These are phyloP conservation scores for Lichtheimia ornata DNA, from an alignment of 371 early-diverging fungal species.

Conservation along the genomic window DNA sequence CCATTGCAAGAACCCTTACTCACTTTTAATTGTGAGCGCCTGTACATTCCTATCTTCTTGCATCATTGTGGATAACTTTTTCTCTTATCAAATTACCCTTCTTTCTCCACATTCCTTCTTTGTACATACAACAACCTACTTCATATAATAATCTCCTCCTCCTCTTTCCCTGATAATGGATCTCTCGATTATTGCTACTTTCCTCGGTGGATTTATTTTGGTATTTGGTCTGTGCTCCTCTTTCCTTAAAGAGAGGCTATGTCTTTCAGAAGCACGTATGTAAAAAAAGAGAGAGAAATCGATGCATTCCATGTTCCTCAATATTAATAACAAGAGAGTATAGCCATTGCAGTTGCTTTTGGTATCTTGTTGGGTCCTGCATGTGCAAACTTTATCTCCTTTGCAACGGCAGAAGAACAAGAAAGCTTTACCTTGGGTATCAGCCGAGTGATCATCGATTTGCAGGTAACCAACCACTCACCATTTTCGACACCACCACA, in stretches of 20 bases:
- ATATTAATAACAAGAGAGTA: slow-evolving; percentile 3
- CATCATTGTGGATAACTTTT: no score
- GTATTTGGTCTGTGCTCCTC: slow-evolving; percentile 84
- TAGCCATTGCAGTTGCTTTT: slow-evolving; percentile 77
- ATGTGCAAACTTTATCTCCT: slow-evolving; percentile 47
- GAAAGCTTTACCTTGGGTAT: slow-evolving; percentile 62
- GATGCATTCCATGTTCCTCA: neutral
- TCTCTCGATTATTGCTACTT: slow-evolving; percentile 27
- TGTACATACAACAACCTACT: no score
- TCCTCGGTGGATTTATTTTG: slow-evolving; percentile 84
- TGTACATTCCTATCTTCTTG: no score
- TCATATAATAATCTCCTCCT: no score
- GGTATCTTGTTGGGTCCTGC: slow-evolving; percentile 87
- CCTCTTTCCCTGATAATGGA: neutral
- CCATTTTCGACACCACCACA: neutral
- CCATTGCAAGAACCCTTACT: no score
- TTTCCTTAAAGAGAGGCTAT: slow-evolving; percentile 86
- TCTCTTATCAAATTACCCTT: no score
- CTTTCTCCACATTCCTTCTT: no score
- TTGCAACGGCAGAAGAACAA: slow-evolving; percentile 41
- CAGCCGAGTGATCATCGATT: slow-evolving; percentile 74
- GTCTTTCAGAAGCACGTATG: slow-evolving; percentile 86
- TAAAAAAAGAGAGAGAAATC: neutral
- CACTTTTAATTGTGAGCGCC: no score
- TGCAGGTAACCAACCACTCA: slow-evolving; percentile 54